A percentile compares a stretch with the other conserved stretches of the same genome.
phyloP scores from a whole-genome alignment of 306 rosid species.

The Prunus salicina region DNA sequence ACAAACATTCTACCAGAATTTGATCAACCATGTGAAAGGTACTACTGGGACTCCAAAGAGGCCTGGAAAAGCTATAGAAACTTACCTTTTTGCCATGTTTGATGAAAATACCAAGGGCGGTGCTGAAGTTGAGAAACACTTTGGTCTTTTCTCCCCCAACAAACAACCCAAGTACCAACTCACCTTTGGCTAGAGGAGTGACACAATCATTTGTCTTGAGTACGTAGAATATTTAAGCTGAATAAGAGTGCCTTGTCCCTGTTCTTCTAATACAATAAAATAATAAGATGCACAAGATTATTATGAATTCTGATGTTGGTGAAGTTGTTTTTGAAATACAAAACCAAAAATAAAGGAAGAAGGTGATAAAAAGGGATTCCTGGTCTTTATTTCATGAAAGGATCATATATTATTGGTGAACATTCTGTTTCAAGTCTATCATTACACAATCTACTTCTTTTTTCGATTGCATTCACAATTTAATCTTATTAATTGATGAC shows the following conservation, averaged over 20 bases:
- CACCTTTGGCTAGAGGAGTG: constrained; percentile 10
- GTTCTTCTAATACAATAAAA: neutral
- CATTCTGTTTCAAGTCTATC: too few species aligned
- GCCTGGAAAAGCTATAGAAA: constrained; percentile 27
- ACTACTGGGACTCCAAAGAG: constrained; percentile 44
- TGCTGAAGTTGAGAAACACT: constrained; percentile 22
- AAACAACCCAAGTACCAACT: constrained; percentile 22
- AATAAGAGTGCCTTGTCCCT: neutral
- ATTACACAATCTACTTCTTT: too few species aligned
- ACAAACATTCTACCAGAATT: constrained; percentile 33
- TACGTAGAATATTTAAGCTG: neutral
- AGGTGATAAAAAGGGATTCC: too few species aligned
- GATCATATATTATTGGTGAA: too few species aligned
- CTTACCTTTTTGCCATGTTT: constrained; percentile 30
- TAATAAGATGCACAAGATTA: neutral
- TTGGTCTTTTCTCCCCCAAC: constrained; percentile 30
- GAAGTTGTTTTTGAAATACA: neutral
- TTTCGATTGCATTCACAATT: too few species aligned
- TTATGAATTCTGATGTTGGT: neutral
- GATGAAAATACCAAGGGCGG: constrained; percentile 31
- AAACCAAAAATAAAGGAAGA: too few species aligned
- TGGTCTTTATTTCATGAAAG: too few species aligned
- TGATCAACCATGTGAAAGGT: constrained; percentile 39
- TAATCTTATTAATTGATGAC: too few species aligned
- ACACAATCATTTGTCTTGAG: neutral